Evolutionary conservation across 2,329 filamentous ascomycete species (phyloP), one percentile per base, ranked within the genome.

Genomic region (Epichloe uncinata): DNA sequence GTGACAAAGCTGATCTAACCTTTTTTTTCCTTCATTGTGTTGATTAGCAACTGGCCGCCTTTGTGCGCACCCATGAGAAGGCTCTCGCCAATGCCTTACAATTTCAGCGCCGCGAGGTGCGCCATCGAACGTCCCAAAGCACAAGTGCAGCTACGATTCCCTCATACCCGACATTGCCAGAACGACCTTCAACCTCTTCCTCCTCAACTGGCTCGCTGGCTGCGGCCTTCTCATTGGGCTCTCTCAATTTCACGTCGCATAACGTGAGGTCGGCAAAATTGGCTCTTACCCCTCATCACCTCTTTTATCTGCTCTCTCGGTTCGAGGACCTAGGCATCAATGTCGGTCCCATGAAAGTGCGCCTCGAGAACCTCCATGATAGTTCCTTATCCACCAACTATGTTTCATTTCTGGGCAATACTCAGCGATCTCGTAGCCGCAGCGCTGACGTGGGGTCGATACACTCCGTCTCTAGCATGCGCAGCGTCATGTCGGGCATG

Each of bases 401-500:
- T 73, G 89, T 97, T 46, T 97, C 93, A 4, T 98, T 98, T 65
- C 77, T 96, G 54, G 84, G 85, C 63, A 85, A 88, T 60, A 66
- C 66, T 22, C 86, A 91, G 60, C 81, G 86, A 52, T 84, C 86
- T 54, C 86, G 87, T 65, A 85, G 85, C 55, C 82, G 82, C 54
- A 78, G 82, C 56, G 86, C 86, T 45, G 91, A 97, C 68, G 82
- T 84, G 50, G 87, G 88, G 59, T 97, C 93, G 1, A 87, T 97
- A 56, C 89, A 90, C 61, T 97, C 93, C 6, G 89, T 96, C 41
- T 95, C 91, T 22, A 97, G 93, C 69, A 87, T 98, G 57, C 84
- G 91, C 64, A 97, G 91, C 66, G 90, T 95, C 61, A 91, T 97
- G 86, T 95, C 93, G 30, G 87, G 87, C 66, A 95, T 98, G 85